Conservation (phyloP, 768 basidiomycete genomes). For the Amanita inopinata region DNA sequence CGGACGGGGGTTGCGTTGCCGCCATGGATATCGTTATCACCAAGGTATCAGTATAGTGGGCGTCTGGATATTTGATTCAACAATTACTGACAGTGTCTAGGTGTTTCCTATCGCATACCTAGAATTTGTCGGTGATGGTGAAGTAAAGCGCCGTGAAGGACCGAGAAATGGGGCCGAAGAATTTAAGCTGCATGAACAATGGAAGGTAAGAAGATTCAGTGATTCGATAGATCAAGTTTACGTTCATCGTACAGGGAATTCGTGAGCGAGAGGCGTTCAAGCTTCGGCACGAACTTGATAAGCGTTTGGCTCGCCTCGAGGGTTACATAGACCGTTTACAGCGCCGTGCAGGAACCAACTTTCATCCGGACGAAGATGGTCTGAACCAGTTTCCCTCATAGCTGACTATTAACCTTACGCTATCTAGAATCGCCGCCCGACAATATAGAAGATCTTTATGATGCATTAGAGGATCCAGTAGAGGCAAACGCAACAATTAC, state of each 20-base stretch:
- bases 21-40: constrained; percentile 66
- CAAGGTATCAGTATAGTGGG: constrained; percentile 41
- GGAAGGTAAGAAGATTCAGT: constrained; percentile 47
- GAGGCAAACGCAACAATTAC: constrained; percentile 34
- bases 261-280: constrained; percentile 50
- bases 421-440: constrained; percentile 32
- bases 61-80: neutral
- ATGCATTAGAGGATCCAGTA: constrained; percentile 51
- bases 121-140: constrained; percentile 47
- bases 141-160: constrained; percentile 41
- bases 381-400: constrained; percentile 6
- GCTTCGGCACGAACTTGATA: constrained; percentile 47
- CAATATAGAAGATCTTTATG: constrained; percentile 46
- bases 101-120: constrained; percentile 70
- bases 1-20: constrained; percentile 73
- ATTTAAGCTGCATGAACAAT: constrained; percentile 41
- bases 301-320: constrained; percentile 40
- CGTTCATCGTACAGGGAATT: constrained; percentile 31
- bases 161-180: constrained; percentile 71
- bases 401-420: constrained; percentile 5
- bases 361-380: constrained; percentile 33
- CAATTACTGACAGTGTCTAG: constrained; percentile 24
- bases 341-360: constrained; percentile 39
- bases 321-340: constrained; percentile 61
- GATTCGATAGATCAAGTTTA: neutral